These are phyloP conservation scores for Sarcocystis neurona DNA, from an alignment of 169 alveolate genomes.

Conservation along the genomic window DNA sequence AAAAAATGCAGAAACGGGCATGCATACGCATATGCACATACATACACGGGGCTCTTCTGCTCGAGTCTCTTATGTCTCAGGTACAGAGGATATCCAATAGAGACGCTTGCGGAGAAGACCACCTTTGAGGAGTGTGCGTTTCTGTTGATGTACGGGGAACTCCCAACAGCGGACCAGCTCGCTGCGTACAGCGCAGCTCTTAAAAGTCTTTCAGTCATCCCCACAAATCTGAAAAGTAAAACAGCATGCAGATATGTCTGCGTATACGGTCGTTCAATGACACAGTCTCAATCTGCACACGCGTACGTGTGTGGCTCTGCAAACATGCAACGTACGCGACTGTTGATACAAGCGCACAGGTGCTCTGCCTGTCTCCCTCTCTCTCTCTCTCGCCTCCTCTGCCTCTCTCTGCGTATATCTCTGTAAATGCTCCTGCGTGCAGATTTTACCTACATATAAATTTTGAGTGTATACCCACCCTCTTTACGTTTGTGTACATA, in stretches of 20 bases:
- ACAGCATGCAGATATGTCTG: not conserved
- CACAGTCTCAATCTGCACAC: not conserved
- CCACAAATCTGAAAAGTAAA: constrained; percentile 14
- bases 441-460: no score
- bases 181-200: not conserved
- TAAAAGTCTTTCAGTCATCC: not conserved
- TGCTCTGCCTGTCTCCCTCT: no score
- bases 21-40: no score
- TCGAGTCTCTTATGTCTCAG: not conserved
- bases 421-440: no score
- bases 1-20: no score
- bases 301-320: constrained; percentile 8
- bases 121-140: constrained; percentile 78
- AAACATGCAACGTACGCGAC: constrained; percentile 5
- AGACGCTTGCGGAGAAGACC: constrained; percentile 81
- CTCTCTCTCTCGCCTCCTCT: no score
- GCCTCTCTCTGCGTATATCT: no score
- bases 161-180: constrained; percentile 76
- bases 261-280: not conserved
- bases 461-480: no score
- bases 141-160: constrained; percentile 82
- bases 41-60: no score
- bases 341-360: no score
- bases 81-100: constrained; percentile 87
- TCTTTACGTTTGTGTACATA: no score